A percentile compares a stretch with the other conserved stretches of the same genome.
Evolutionary conservation across 2,329 filamentous ascomycete genomes (phyloP).

Genomic region (Stemphylium vesicarium): DNA sequence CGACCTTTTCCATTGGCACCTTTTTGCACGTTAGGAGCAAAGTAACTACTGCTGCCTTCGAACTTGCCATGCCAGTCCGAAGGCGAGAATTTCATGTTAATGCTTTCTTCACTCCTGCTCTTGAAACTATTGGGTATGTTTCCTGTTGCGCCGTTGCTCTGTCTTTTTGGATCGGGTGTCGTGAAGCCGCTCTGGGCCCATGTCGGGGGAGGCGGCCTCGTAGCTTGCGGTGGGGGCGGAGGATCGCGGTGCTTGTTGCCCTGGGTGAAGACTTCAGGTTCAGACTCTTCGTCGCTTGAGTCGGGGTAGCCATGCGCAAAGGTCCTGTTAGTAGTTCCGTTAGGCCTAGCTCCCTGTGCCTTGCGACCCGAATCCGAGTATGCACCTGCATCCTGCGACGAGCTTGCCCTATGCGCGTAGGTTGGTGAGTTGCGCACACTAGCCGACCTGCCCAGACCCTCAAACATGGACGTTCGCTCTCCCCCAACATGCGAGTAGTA

Average conservation of each 20-base stretch:
- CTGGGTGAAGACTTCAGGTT: constrained; percentile 27
- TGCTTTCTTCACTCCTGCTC: constrained; percentile 56
- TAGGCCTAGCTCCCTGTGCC: constrained; percentile 34
- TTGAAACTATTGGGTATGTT: constrained; percentile 45
- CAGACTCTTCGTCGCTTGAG: constrained; percentile 41
- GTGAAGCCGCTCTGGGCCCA: constrained; percentile 25
- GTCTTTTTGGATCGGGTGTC: constrained; percentile 25
- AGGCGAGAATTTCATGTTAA: constrained; percentile 58
- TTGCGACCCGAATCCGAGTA: constrained; percentile 43
- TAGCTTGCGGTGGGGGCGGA: constrained; percentile 21
- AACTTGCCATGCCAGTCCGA: constrained; percentile 56
- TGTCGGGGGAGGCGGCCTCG: constrained; percentile 25
- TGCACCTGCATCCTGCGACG: constrained; percentile 32
- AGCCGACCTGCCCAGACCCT: constrained; percentile 59
- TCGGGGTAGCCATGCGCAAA: constrained; percentile 41
- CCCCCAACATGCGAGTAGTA: constrained; percentile 60
- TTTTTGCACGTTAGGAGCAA: constrained; percentile 44
- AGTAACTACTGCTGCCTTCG: constrained; percentile 52
- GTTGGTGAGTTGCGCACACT: constrained; percentile 60
- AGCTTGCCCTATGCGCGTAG: constrained; percentile 27
- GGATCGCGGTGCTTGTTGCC: constrained; percentile 22
- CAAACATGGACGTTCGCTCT: constrained; percentile 63
- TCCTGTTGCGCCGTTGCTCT: constrained; percentile 20
- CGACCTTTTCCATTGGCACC: constrained; percentile 31
- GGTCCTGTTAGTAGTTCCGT: constrained; percentile 24